A percentile compares a stretch with the other conserved stretches of the same genome.
Conservation (phyloP, 805 yeast species). For the Suhomyces vadensis region DNA sequence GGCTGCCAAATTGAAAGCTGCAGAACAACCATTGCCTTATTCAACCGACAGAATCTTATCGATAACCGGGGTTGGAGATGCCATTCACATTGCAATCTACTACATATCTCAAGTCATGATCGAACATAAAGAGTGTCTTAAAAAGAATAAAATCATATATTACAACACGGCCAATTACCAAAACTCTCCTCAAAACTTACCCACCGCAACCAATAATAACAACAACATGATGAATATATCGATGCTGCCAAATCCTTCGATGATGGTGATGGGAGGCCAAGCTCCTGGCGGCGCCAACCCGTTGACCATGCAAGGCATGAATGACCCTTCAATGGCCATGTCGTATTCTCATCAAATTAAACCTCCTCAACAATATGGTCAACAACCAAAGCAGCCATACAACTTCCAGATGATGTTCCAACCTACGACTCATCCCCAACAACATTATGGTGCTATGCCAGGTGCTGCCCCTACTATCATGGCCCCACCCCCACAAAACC, state of each 20-base stretch:
- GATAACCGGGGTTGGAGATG: slow-evolving; percentile 80
- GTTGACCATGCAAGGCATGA: slow-evolving; percentile 17
- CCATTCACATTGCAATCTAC: slow-evolving; percentile 80
- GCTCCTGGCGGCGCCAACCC: slow-evolving; percentile 12
- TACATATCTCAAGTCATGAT: slow-evolving; percentile 68
- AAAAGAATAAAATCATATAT: slow-evolving; percentile 54
- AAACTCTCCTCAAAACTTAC: slow-evolving; percentile 9
- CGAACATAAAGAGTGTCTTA: slow-evolving; percentile 54
- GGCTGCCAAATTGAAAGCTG: slow-evolving; percentile 74
- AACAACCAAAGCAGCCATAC: slow-evolving; percentile 27
- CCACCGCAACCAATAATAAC: not conserved
- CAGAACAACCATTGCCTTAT: slow-evolving; percentile 66
- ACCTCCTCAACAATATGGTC: slow-evolving; percentile 16
- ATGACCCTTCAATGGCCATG: slow-evolving; percentile 5
- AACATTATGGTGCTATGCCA: slow-evolving; percentile 19
- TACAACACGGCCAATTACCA: slow-evolving; percentile 57
- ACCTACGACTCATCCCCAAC: slow-evolving; percentile 36
- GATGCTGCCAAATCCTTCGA: slow-evolving; percentile 24
- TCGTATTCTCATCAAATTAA: slow-evolving; percentile 8
- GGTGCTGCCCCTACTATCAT: slow-evolving; percentile 15
- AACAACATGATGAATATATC: slow-evolving; percentile 22
- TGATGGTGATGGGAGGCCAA: slow-evolving; percentile 22
- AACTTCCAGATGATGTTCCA: slow-evolving; percentile 44
- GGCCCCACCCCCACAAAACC: slow-evolving; percentile 21
- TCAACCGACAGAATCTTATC: slow-evolving; percentile 76